Base-by-base conservation (phyloP, 1,139 yeast genomes). In the Yamadazyma jaroonii region DNA sequence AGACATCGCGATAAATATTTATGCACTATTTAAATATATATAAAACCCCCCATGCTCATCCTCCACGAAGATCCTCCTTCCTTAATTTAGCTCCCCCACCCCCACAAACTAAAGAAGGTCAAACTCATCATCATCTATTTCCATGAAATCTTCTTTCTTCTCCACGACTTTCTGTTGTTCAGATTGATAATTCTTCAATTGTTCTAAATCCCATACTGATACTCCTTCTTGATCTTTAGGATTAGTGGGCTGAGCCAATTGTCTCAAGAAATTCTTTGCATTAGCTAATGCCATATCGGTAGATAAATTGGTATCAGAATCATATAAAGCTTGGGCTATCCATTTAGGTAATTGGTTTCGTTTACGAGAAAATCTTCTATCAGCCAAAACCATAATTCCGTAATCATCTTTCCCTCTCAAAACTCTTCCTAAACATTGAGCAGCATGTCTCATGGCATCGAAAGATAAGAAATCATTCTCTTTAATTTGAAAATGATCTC, bases 371-470 rank as follows among this genome's bases (percentile, higher is more conserved):
- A 92, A 92, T 56, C 99, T 73, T 50, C 96, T 72, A 61, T 92
- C 99, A 0, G 98, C 98, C 44, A 92, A 65, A 35, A 92, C 97
- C 99, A 92, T 92, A 52, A 94, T 86, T 43, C 99, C 99, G 59
- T 94, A 92, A 64, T 92, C 99, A 57, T 92, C 97, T 57, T 92
- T 92, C 46, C 99, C 98, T 66, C 99, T 79, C 48, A 92, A 67
- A 38, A 92, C 98, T 56, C 99, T 79, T 10, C 99, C 99, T 53
- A 92, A 64, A 64, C 99, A 92, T 62, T 92, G 99, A 0, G 99
- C 98, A 3, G 98, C 99, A 67, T 92, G 99, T 56, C 99, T 79
- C 98, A 92, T 94, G 24, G 99, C 99, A 63, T 92, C 99, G 73
- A 92, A 92, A 15, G 97, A 89, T 32, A 92, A 62, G 56, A 92